Percentiles rank a stretch among this genome's conserved stretches.
Evolutionary conservation across 164 flowering plant genomes (phyloP).

Genomic region (Brasenia schreberi): DNA sequence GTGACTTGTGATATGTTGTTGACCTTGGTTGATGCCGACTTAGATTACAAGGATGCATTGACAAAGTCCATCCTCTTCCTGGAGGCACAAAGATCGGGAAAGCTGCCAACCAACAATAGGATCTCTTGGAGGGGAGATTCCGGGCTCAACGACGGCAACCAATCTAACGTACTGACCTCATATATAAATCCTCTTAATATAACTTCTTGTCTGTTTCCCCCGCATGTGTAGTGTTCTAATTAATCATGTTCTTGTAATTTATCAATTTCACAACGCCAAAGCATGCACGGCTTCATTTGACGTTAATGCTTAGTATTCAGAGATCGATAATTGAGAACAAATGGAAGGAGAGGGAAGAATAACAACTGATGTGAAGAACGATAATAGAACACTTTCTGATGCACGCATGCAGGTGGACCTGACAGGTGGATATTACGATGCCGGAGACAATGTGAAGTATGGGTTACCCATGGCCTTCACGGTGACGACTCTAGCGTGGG

Average conservation of each 20-base stretch:
- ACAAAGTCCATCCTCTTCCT: slow-evolving; percentile 65
- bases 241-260: neutral
- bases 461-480: slow-evolving; percentile 94
- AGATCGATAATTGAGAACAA: neutral
- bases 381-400: neutral
- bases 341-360: neutral
- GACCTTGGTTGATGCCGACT: slow-evolving; percentile 18
- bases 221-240: neutral
- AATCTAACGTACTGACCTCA: slow-evolving; percentile 24
- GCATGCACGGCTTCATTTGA: neutral
- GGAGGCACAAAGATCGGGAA: slow-evolving; percentile 89
- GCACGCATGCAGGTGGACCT: slow-evolving; percentile 44
- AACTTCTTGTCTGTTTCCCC: neutral
- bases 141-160: slow-evolving; percentile 63
- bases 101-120: slow-evolving; percentile 47
- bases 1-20: slow-evolving; percentile 15
- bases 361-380: neutral
- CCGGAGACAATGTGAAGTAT: slow-evolving; percentile 91
- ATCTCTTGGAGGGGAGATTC: slow-evolving; percentile 74
- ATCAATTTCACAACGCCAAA: neutral
- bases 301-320: neutral
- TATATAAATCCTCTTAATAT: neutral
- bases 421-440: slow-evolving; percentile 86
- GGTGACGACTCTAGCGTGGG: slow-evolving; percentile 68
- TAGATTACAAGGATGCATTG: slow-evolving; percentile 69